These are phyloP conservation scores for Neoboletus subvelutipes DNA, from an alignment of 768 basidiomycete genomes.

Conservation along the genomic window DNA sequence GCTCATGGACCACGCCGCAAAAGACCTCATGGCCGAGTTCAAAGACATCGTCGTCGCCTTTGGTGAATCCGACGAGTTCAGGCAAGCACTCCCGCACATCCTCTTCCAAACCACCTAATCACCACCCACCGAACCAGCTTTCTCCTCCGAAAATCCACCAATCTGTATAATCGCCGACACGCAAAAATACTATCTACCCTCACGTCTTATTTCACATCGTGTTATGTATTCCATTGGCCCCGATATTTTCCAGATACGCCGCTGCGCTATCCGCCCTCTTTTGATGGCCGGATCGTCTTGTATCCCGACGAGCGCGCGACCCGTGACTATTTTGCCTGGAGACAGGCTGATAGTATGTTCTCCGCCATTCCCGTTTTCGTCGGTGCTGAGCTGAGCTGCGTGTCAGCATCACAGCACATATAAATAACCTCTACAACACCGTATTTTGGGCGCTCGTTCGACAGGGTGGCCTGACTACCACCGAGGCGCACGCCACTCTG, in stretches of 20 bases:
- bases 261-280: conserved; percentile 82
- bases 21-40: conserved; percentile 75
- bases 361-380: not conserved
- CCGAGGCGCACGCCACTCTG: conserved; percentile 80
- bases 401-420: conserved; percentile 65
- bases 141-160: conserved; percentile 70
- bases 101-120: not conserved
- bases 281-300: conserved; percentile 84
- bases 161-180: conserved; percentile 80
- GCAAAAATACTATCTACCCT: conserved; percentile 85
- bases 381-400: conserved; percentile 16
- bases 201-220: conserved; percentile 87
- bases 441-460: conserved; percentile 92
- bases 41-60: conserved; percentile 85
- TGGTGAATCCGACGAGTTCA: conserved; percentile 97
- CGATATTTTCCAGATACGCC: conserved; percentile 71
- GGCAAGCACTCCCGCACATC: conserved; percentile 43
- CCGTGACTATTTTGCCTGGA: conserved; percentile 93
- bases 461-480: conserved; percentile 71
- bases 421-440: conserved; percentile 98
- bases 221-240: conserved; percentile 86
- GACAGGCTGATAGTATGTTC: conserved; percentile 89
- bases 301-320: conserved; percentile 75
- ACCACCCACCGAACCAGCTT: conserved; percentile 55
- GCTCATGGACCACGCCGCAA: conserved; percentile 92